These are phyloP conservation scores for Lophium mytilinum DNA, from an alignment of 495 filamentous ascomycete genomes.

Conservation along the genomic window DNA sequence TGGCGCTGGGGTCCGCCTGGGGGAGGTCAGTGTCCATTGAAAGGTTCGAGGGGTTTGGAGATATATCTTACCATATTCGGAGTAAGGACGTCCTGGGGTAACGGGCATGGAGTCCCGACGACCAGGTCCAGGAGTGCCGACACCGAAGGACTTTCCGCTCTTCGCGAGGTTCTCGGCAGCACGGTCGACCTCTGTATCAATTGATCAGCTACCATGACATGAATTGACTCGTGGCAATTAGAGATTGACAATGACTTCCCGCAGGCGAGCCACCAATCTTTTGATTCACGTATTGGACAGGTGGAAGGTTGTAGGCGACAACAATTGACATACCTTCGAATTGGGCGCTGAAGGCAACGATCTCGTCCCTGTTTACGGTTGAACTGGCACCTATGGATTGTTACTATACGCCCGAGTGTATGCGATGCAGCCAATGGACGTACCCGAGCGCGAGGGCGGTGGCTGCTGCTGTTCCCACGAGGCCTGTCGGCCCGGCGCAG, in stretches of 20 bases:
- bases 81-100: conserved; percentile 49
- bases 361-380: conserved; percentile 55
- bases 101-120: conserved; percentile 82
- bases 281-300: too few relatives aligned
- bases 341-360: conserved; percentile 75
- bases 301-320: neutral
- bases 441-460: conserved; percentile 75
- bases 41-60: neutral
- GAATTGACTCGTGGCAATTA: too few relatives aligned
- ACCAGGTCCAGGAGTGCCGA: conserved; percentile 35
- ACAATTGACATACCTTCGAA: conserved; percentile 69
- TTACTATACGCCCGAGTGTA: conserved; percentile 22
- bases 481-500: conserved; percentile 53
- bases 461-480: conserved; percentile 81
- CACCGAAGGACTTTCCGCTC: conserved; percentile 84
- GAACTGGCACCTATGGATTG: conserved; percentile 58
- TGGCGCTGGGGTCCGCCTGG: conserved; percentile 53
- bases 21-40: conserved; percentile 2
- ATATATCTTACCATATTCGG: conserved; percentile 43
- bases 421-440: conserved; percentile 7
- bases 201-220: too few relatives aligned
- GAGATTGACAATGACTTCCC: too few relatives aligned
- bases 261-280: too few relatives aligned
- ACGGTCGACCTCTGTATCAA: conserved; percentile 75
- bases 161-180: conserved; percentile 92